phyloP scores from a whole-genome alignment of 1,284 basidiomycete species.

The Cutaneotrichosporon cutaneum region DNA sequence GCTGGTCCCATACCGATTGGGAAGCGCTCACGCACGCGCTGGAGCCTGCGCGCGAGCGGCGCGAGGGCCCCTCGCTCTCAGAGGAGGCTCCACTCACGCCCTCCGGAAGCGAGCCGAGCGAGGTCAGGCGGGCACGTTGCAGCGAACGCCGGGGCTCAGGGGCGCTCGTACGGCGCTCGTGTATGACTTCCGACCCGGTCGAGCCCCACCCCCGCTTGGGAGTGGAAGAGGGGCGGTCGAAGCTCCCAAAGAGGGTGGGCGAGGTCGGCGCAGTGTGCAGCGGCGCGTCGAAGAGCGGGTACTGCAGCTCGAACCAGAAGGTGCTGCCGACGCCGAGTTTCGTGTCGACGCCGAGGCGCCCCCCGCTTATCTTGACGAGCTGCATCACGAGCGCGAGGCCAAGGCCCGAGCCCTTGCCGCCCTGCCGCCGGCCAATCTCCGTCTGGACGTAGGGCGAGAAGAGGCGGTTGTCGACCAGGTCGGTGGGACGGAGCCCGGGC shows the following conservation, averaged over 20 bases:
- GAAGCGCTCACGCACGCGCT: neutral
- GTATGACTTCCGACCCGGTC: neutral
- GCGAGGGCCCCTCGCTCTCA: neutral
- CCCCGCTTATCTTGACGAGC: conserved; percentile 79
- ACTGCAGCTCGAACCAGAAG: conserved; percentile 41
- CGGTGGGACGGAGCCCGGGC: conserved; percentile 66
- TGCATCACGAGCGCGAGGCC: conserved; percentile 84
- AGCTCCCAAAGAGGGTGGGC: too few species aligned
- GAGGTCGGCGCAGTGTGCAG: neutral
- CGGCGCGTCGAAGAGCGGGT: neutral
- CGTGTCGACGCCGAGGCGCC: conserved; percentile 64
- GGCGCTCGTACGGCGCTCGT: neutral
- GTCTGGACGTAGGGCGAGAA: conserved; percentile 54
- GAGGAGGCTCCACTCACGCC: neutral
- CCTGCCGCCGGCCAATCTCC: conserved; percentile 68
- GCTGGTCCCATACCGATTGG: neutral
- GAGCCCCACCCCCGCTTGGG: neutral
- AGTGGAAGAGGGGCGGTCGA: neutral
- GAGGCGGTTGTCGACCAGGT: conserved; percentile 62
- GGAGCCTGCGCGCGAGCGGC: neutral
- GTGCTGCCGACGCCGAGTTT: conserved; percentile 46
- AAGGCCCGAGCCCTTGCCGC: conserved; percentile 84
- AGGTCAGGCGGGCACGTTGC: neutral
- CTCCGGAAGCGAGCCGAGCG: neutral
- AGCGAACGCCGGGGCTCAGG: neutral